Base-by-base conservation (phyloP, 495 filamentous ascomycete genomes). In the Aspergillus ellipticus region DNA sequence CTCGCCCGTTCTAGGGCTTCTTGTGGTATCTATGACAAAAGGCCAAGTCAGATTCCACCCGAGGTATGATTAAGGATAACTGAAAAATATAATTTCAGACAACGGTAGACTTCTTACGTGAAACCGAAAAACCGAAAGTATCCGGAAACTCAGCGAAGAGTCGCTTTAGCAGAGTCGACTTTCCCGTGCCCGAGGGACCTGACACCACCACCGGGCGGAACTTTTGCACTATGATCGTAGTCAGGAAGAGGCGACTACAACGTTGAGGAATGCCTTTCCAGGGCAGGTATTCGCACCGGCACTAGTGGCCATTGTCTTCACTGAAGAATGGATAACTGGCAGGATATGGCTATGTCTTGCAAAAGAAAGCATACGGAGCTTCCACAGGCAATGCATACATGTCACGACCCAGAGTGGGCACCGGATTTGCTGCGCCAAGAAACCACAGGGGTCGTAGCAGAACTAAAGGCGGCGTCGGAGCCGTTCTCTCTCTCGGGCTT, bases 101-200 rank as follows among this genome's bases (percentile, higher is more conserved):
- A 28, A 28, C 4, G 24, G 24, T 7, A 7, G 24, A 28, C 24
- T 28, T 3, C 62, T 11, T 59, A 75, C 73, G 89, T 31, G 89
- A 93, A 48, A 96, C 80, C 39, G 86, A 89, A 61, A 96, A 89
- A 13, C 84, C 84, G 69, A 96, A 96, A 35, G 78, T 85, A 58
- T 86, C 77, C 11, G 90, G 89, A 67, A 86, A 83, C 19, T 81
- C 76, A 22, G 71, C 73, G 63, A 86, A 83, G 11, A 97, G 85
- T 16, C 83, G 75, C 59, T 85, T 85, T 59, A 94, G 83, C 20
- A 97, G 81, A 21, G 93, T 96, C 45, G 85, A 87, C 81, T 97
- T 96, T 42, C 93, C 93, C 10, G 88, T 82, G 64, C 93, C 92
- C 7, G 82, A 87, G 16, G 92, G 92, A 26, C 90, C 93, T 17